These are phyloP conservation scores for Ophiostoma sp. DNA, from an alignment of 2,329 filamentous ascomycete genomes.

Conservation along the genomic window DNA sequence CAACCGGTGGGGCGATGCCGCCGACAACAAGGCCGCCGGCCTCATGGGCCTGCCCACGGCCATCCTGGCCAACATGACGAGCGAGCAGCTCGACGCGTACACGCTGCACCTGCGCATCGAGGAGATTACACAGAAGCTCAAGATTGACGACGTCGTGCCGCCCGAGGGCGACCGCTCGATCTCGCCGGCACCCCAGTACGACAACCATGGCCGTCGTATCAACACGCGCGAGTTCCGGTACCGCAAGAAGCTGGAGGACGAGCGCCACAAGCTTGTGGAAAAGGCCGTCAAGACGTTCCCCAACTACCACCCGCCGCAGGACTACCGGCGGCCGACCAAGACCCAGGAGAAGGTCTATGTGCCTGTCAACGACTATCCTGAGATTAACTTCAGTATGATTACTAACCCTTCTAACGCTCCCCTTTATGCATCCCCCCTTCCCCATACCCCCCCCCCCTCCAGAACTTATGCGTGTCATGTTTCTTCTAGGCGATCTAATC, in stretches of 20 bases:
- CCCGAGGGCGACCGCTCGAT: slow-evolving; percentile 93
- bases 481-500: slow-evolving; percentile 32
- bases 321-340: slow-evolving; percentile 98
- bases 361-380: slow-evolving; percentile 99
- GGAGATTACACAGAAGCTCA: slow-evolving; percentile 98
- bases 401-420: slow-evolving; percentile 82
- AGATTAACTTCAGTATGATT: slow-evolving; percentile 99
- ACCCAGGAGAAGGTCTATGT: slow-evolving; percentile 99
- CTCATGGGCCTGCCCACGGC: slow-evolving; percentile 96
- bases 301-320: slow-evolving; percentile 97
- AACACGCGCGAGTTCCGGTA: slow-evolving; percentile 99
- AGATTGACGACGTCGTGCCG: slow-evolving; percentile 97
- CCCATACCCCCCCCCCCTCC: background rate
- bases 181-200: slow-evolving; percentile 93
- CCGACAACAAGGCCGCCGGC: slow-evolving; percentile 97
- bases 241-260: slow-evolving; percentile 94
- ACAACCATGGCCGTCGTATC: slow-evolving; percentile 98
- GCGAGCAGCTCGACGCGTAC: slow-evolving; percentile 95
- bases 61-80: slow-evolving; percentile 96
- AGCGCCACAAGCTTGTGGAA: slow-evolving; percentile 97
- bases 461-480: slow-evolving; percentile 14
- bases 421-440: slow-evolving; percentile 28
- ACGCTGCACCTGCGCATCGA: slow-evolving; percentile 94
- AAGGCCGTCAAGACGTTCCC: slow-evolving; percentile 99
- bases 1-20: slow-evolving; percentile 94